Percentiles rank a stretch among this genome's conserved stretches.
These are phyloP conservation scores for Raddia distichophylla DNA, from an alignment of 176 grass and related monocot genomes.

Conservation along the genomic window DNA sequence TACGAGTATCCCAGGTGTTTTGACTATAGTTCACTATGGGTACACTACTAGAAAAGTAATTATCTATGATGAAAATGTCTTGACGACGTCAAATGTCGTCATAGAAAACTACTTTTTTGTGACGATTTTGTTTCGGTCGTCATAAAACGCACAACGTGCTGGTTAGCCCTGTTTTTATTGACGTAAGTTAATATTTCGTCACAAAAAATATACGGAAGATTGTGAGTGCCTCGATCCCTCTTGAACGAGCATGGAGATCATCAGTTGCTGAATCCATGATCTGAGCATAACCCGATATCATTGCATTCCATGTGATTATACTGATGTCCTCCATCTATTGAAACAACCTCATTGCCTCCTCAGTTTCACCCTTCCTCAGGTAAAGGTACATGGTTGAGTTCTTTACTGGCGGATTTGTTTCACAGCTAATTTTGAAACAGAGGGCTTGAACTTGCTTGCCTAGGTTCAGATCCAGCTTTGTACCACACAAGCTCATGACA, in stretches of 20 bases:
- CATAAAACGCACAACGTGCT: no score
- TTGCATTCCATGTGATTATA: slow-evolving; percentile 78
- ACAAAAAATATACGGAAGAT: slow-evolving; percentile 66
- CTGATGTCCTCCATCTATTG: slow-evolving; percentile 57
- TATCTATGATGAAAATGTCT: no score
- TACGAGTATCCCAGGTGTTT: no score
- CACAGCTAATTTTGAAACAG: slow-evolving; percentile 69
- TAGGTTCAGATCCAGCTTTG: slow-evolving; percentile 57
- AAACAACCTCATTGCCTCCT: slow-evolving; percentile 68
- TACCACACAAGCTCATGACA: slow-evolving; percentile 65
- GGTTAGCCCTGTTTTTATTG: no score
- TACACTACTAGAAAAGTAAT: no score
- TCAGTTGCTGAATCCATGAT: slow-evolving; percentile 73
- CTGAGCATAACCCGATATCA: slow-evolving; percentile 69
- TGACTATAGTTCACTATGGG: no score
- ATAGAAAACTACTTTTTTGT: no score
- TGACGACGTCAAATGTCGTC: no score
- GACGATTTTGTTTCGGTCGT: no score
- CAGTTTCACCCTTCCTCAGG: slow-evolving; percentile 61
- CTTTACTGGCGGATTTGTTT: slow-evolving; percentile 59
- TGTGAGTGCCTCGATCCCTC: slow-evolving; percentile 66
- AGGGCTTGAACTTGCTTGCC: slow-evolving; percentile 79
- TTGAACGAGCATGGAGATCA: slow-evolving; percentile 57
- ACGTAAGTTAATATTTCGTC: no score
- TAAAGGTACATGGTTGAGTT: slow-evolving; percentile 85